Conservation (phyloP, 495 filamentous ascomycete genomes). For the Tuber aestivum region DNA sequence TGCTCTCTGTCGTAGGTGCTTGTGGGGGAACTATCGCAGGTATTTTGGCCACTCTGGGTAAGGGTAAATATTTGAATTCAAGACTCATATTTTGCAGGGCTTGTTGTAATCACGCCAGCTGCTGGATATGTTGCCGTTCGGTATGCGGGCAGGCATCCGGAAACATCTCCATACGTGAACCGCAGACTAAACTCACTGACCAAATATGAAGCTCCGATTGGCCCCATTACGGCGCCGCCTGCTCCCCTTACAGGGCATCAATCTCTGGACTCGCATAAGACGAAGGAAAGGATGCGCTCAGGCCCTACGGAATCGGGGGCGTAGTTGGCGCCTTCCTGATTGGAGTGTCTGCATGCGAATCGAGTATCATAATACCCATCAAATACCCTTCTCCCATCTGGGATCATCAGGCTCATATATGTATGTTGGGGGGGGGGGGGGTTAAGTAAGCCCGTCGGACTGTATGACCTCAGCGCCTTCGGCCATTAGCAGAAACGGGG, state of each 20-base stretch:
- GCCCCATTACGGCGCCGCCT: constrained; percentile 55
- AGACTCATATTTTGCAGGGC: constrained; percentile 41
- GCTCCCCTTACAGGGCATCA: constrained; percentile 51
- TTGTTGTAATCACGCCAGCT: constrained; percentile 61
- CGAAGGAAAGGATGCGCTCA: constrained; percentile 60
- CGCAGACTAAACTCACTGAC: not conserved
- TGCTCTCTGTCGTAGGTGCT: constrained; percentile 56
- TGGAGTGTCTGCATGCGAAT: constrained; percentile 53
- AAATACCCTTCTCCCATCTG: not conserved
- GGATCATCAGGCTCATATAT: constrained; percentile 9
- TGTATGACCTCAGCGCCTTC: constrained; percentile 49
- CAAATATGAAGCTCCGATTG: constrained; percentile 48
- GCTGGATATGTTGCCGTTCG: constrained; percentile 56
- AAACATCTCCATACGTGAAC: not conserved
- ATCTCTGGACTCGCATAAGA: constrained; percentile 56
- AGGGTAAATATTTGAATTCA: not conserved
- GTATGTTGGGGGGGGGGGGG: no score
- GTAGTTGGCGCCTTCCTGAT: constrained; percentile 59
- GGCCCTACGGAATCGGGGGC: constrained; percentile 58
- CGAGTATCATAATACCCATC: not conserved
- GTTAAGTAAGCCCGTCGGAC: constrained; percentile 44
- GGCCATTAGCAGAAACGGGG: constrained; percentile 54
- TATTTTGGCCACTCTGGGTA: not conserved
- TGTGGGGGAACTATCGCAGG: constrained; percentile 58
- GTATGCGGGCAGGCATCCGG: constrained; percentile 44